Base-by-base conservation (phyloP, 2,329 filamentous ascomycete species). In the Chaetomium sp. region DNA sequence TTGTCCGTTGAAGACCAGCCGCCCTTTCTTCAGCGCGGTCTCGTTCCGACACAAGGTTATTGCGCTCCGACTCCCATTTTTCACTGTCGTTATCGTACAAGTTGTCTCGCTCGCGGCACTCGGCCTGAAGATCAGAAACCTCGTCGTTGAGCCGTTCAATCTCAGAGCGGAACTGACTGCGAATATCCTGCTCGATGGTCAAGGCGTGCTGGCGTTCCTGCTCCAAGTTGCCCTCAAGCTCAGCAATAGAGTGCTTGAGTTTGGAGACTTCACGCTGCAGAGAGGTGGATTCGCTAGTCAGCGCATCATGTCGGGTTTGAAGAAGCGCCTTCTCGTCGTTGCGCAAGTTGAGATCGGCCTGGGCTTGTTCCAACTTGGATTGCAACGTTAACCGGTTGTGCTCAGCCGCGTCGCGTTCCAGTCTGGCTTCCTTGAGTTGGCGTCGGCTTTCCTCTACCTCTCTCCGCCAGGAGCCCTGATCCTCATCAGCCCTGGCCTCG, bases 51-150 rank as follows among this genome's bases (percentile, higher is more conserved):
- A 88, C 80, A 1, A 91, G 72, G 42, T 78, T 79, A 37, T 82
- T 80, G 64, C 78, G 84, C 65, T 86, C 81, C 6, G 79, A 80
- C 52, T 87, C 84, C 86, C 87, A 90, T 63, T 84, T 83, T 60
- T 89, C 86, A 67, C 80, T 82, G 64, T 89, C 85, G 55, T 86
- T 81, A 56, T 85, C 84, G 70, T 86, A 85, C 40, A 86, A 75
- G 48, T 84, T 85, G 63, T 89, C 84, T 61, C 85, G 87, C 62
- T 88, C 83, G 61, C 83, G 80, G 36, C 88, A 76, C 60, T 86
- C 80, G 19, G 82, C 79, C 56, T 85, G 82, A 4, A 88, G 73
- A 52, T 78, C 75, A 52, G 79, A 83, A 27, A 85, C 83, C 69
- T 88, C 79, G 59, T 78, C 73, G 58, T 78, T 78, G 12, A 82